Conservation (phyloP, 1,139 yeast species). For the Chernovozyma sophiae-reginae region DNA sequence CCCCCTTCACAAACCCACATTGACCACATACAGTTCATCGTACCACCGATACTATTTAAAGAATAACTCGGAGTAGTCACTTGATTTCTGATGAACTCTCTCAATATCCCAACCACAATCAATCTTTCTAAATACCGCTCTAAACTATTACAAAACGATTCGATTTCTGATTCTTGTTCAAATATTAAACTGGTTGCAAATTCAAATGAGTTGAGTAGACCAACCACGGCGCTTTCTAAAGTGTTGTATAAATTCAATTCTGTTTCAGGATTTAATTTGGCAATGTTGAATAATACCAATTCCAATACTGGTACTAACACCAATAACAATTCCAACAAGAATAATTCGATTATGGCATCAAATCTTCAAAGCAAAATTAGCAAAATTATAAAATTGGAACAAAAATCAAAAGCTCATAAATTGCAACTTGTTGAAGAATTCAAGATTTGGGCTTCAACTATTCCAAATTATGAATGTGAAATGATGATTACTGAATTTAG, state of each 20-base stretch:
- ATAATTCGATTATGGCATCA: conserved; percentile 13
- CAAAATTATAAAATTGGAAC: conserved; percentile 31
- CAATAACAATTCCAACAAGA: background rate
- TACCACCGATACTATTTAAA: background rate
- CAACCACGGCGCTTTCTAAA: conserved; percentile 27
- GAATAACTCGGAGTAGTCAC: background rate
- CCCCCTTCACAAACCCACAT: no score
- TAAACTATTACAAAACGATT: background rate
- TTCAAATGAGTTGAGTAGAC: conserved; percentile 16
- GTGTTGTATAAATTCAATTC: conserved; percentile 24
- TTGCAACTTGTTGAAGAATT: conserved; percentile 36
- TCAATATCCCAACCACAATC: background rate
- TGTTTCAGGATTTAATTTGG: conserved; percentile 12
- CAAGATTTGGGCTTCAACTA: conserved; percentile 35
- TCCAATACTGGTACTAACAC: background rate
- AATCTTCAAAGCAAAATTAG: conserved; percentile 21
- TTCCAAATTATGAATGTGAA: conserved; percentile 39
- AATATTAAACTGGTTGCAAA: background rate
- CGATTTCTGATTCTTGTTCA: background rate
- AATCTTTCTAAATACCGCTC: background rate
- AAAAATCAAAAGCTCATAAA: conserved; percentile 27
- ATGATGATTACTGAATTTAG: conserved; percentile 37
- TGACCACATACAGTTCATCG: no score
- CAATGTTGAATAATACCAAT: conserved; percentile 1
- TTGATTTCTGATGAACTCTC: background rate